These are phyloP conservation scores for Inga oerstediana DNA, from an alignment of 306 rosid genomes.

Conservation along the genomic window DNA sequence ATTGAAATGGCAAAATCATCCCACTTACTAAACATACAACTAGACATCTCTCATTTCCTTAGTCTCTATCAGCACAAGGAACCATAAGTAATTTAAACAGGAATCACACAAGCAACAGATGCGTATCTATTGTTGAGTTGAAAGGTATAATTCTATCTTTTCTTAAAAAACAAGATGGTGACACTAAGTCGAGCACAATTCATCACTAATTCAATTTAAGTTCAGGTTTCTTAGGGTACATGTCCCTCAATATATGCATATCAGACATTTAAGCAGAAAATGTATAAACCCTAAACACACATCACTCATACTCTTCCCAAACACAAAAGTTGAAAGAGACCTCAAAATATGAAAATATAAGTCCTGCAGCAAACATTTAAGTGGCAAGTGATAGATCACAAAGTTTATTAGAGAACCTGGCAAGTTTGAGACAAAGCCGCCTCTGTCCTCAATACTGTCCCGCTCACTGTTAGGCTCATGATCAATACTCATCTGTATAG, in stretches of 20 bases:
- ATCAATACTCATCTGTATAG: conserved; percentile 71
- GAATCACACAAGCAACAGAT: background rate
- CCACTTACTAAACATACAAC: background rate
- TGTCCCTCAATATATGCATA: background rate
- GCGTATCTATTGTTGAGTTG: background rate
- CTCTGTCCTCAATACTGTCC: conserved; percentile 74
- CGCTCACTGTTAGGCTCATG: conserved; percentile 88
- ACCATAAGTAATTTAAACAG: background rate
- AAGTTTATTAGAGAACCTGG: conserved; percentile 67
- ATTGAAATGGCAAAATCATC: background rate
- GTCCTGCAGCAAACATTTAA: conserved; percentile 27
- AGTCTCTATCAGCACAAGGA: background rate
- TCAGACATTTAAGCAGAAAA: background rate
- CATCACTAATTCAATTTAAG: conserved; percentile 4
- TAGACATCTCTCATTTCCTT: background rate
- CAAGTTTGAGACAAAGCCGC: conserved; percentile 94
- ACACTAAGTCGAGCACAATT: background rate
- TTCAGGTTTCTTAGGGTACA: background rate
- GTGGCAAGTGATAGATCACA: conserved; percentile 22
- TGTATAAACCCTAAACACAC: background rate
- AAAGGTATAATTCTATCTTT: background rate
- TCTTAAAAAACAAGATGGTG: background rate
- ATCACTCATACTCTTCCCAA: background rate
- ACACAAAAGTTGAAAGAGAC: background rate
- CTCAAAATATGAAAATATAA: conserved; percentile 6